A percentile compares a stretch with the other conserved stretches of the same genome.
These are phyloP conservation scores for Cenchrus americanus DNA, from an alignment of 176 grass and related monocot genomes.

Conservation along the genomic window DNA sequence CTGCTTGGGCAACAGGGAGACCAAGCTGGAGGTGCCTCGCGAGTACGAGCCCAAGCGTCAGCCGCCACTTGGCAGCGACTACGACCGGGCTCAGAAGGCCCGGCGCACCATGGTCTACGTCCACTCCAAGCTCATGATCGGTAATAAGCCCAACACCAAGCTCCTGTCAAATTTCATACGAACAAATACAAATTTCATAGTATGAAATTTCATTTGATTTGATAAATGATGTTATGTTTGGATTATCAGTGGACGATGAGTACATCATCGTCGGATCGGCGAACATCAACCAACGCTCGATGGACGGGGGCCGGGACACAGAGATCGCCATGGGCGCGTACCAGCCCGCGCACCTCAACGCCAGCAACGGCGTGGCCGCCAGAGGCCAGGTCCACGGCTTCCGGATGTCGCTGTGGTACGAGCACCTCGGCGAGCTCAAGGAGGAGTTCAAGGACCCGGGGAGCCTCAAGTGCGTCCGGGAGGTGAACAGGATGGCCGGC, in stretches of 20 bases:
- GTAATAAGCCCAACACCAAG: background rate
- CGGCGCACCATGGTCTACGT: background rate
- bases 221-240: too few relatives aligned
- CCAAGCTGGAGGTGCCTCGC: background rate
- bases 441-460: background rate
- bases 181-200: too few relatives aligned
- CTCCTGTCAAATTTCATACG: too few relatives aligned
- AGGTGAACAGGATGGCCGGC: background rate
- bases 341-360: conserved; percentile 46
- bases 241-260: conserved; percentile 44
- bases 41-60: background rate
- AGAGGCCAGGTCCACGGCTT: conserved; percentile 22
- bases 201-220: too few relatives aligned
- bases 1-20: conserved; percentile 7
- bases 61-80: background rate
- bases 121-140: background rate
- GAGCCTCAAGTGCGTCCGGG: background rate
- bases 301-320: conserved; percentile 43
- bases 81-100: background rate
- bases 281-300: conserved; percentile 50
- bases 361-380: background rate
- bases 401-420: conserved; percentile 48
- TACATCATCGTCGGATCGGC: conserved; percentile 50
- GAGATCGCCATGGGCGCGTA: conserved; percentile 74
- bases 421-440: conserved; percentile 31